Percentiles rank a stretch among this genome's conserved stretches.
Evolutionary conservation across 2,329 filamentous ascomycete genomes (phyloP).

Genomic region (Alternaria rosae): DNA sequence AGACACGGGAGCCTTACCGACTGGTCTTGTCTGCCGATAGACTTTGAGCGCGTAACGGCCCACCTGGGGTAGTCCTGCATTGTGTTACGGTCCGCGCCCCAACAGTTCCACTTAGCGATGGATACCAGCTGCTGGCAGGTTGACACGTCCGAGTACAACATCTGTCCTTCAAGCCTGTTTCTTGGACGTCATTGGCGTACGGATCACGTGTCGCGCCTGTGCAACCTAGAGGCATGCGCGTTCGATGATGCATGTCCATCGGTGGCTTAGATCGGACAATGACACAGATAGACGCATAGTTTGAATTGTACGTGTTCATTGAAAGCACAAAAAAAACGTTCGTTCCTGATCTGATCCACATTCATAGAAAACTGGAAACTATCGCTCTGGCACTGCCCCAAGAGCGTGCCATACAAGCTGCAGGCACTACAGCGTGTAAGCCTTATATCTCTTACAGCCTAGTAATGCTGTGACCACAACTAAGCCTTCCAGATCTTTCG

Average conservation of each 20-base stretch:
- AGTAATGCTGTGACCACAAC: conserved; percentile 28
- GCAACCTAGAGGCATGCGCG: conserved; percentile 16
- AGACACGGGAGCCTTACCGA: conserved; percentile 19
- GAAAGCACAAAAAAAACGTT: not conserved
- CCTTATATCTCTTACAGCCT: conserved; percentile 17
- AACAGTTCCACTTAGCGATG: conserved; percentile 41
- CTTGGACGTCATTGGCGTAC: conserved; percentile 20
- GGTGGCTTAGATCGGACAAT: conserved; percentile 35
- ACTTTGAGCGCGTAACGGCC: conserved; percentile 15
- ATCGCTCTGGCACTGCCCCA: conserved; percentile 12
- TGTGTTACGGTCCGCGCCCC: conserved; percentile 35
- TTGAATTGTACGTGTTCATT: not conserved
- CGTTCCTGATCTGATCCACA: not conserved
- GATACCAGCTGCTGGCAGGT: conserved; percentile 32
- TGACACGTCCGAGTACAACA: conserved; percentile 35
- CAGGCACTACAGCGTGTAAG: conserved; percentile 28
- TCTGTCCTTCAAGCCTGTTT: conserved; percentile 22
- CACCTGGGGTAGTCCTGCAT: conserved; percentile 25
- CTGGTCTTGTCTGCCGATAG: conserved; percentile 19
- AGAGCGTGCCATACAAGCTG: conserved; percentile 15
- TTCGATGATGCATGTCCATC: conserved; percentile 33
- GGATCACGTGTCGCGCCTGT: conserved; percentile 34
- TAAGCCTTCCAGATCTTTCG: conserved; percentile 31
- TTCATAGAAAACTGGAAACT: not conserved
- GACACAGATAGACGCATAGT: not conserved